Evolutionary conservation across 1,139 yeast species (phyloP).

Genomic region (Pichia sp.): DNA sequence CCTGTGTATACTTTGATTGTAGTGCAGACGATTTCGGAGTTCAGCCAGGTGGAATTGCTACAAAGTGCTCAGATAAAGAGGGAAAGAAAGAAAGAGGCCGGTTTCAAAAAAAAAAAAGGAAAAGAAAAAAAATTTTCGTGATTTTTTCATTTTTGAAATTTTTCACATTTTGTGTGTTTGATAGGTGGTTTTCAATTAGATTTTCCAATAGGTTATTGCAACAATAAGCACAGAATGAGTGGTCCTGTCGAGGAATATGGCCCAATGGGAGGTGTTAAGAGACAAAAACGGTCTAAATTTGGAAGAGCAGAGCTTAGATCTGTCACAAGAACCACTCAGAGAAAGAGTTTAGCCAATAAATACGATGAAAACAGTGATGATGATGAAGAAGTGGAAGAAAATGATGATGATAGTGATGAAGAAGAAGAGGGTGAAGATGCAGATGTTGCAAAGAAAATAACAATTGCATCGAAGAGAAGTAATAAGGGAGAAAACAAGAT

Average conservation of each 20-base stretch:
- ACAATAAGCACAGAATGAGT: not conserved
- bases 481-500: conserved; percentile 33
- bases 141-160: not conserved
- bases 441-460: conserved; percentile 10
- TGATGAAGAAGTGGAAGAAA: conserved; percentile 18
- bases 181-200: not conserved
- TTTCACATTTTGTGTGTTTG: not conserved
- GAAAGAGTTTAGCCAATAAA: conserved; percentile 7
- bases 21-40: too few relatives aligned
- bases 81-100: not conserved
- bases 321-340: conserved; percentile 44
- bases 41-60: too few relatives aligned
- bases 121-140: conserved; percentile 1
- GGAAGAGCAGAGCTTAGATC: conserved; percentile 58
- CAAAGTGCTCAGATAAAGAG: not conserved
- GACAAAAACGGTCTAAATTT: conserved; percentile 32
- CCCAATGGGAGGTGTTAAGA: conserved; percentile 12
- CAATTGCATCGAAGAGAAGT: conserved; percentile 19
- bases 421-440: conserved; percentile 16
- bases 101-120: not conserved
- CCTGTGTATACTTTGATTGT: too few relatives aligned
- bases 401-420: conserved; percentile 16
- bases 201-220: not conserved
- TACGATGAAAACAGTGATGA: conserved; percentile 16
- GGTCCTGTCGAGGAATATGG: conserved; percentile 15